A percentile compares a stretch with the other conserved stretches of the same genome.
phyloP scores from a whole-genome alignment of 176 grass and related monocot species.

The Musa schizocarpa region DNA sequence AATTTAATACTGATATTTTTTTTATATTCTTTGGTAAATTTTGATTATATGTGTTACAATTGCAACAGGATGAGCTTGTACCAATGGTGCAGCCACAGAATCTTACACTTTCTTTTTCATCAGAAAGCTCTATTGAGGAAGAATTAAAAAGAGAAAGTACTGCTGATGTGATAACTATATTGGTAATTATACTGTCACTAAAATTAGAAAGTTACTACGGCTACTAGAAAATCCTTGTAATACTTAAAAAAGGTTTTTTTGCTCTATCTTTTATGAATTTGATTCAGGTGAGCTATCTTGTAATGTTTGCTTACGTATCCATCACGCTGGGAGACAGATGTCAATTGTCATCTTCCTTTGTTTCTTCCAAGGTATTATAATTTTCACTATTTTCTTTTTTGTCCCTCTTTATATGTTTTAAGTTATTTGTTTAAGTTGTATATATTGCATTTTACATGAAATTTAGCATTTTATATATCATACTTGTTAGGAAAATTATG shows the following conservation, averaged over 20 bases:
- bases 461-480: background rate
- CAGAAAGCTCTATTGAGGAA: slow-evolving; percentile 86
- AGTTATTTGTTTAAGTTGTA: background rate
- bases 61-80: slow-evolving; percentile 64
- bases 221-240: background rate
- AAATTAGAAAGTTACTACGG: background rate
- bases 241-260: slow-evolving; percentile 21
- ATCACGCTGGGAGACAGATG: slow-evolving; percentile 71
- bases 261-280: slow-evolving; percentile 30
- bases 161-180: slow-evolving; percentile 81
- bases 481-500: too few species aligned
- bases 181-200: slow-evolving; percentile 40
- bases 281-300: slow-evolving; percentile 92
- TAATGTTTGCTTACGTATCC: slow-evolving; percentile 97
- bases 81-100: slow-evolving; percentile 77
- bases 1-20: background rate
- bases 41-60: background rate
- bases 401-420: background rate
- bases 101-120: slow-evolving; percentile 89
- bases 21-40: background rate
- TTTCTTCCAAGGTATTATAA: slow-evolving; percentile 84
- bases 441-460: background rate
- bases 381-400: background rate
- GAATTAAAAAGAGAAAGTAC: slow-evolving; percentile 92
- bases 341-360: slow-evolving; percentile 47